Evolutionary conservation across 2,329 filamentous ascomycete genomes (phyloP).

Genomic region (Fusarium sp.): DNA sequence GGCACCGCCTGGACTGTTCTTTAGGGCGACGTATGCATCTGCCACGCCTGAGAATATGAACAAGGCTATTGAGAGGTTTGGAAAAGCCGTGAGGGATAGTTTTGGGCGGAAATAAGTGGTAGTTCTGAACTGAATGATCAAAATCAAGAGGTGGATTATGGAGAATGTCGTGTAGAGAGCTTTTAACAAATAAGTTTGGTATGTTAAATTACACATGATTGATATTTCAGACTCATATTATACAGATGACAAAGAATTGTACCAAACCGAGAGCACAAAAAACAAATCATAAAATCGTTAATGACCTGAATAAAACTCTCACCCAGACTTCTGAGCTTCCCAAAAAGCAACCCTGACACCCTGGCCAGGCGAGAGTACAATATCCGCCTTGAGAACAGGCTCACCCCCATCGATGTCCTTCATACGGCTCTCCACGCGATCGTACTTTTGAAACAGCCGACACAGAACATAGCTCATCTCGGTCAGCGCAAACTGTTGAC

Average conservation of each 20-base stretch:
- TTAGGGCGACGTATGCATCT: constrained; percentile 90
- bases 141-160: no score
- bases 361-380: constrained; percentile 70
- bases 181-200: not conserved
- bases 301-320: not conserved
- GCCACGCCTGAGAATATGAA: constrained; percentile 78
- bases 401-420: constrained; percentile 65
- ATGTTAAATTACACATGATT: not conserved
- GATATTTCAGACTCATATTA: not conserved
- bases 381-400: constrained; percentile 69
- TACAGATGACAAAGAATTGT: not conserved
- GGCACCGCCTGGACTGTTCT: constrained; percentile 77
- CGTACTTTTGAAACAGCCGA: constrained; percentile 79
- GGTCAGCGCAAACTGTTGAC: constrained; percentile 84
- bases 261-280: not conserved
- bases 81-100: constrained; percentile 75
- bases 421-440: constrained; percentile 71
- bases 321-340: constrained; percentile 55
- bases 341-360: constrained; percentile 71
- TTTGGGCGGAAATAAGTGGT: constrained; percentile 56
- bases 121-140: not conserved
- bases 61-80: constrained; percentile 80
- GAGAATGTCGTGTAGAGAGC: not conserved
- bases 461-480: constrained; percentile 81
- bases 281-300: not conserved